Evolutionary conservation across 1,284 basidiomycete genomes (phyloP).

Genomic region (Ustilago trichophora): DNA sequence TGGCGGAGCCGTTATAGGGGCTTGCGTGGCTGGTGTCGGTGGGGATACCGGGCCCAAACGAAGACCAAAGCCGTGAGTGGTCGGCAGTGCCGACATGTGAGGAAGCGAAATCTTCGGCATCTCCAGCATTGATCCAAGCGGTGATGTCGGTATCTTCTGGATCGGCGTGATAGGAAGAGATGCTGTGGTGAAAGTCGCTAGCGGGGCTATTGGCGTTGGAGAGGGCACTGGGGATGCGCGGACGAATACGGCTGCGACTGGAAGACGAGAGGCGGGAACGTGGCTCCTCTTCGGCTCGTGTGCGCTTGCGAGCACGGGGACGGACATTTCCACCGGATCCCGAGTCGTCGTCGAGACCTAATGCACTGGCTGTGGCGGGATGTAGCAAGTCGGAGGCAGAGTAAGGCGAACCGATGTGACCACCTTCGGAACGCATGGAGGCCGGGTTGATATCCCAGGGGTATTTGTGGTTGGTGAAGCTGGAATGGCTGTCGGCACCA

Average conservation of each 20-base stretch:
- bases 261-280: slow-evolving; percentile 40
- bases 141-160: slow-evolving; percentile 48
- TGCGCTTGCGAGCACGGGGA: slow-evolving; percentile 39
- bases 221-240: slow-evolving; percentile 35
- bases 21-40: slow-evolving; percentile 17
- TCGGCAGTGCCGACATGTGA: slow-evolving; percentile 15
- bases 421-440: slow-evolving; percentile 20
- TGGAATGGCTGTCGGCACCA: slow-evolving; percentile 38
- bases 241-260: slow-evolving; percentile 39
- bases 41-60: slow-evolving; percentile 30
- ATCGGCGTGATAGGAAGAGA: slow-evolving; percentile 41
- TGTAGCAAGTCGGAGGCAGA: slow-evolving; percentile 39
- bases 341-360: slow-evolving; percentile 43
- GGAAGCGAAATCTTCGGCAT: slow-evolving; percentile 30
- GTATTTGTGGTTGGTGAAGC: slow-evolving; percentile 33
- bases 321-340: slow-evolving; percentile 45
- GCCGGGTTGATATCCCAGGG: slow-evolving; percentile 38
- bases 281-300: slow-evolving; percentile 39
- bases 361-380: slow-evolving; percentile 35
- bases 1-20: slow-evolving; percentile 31
- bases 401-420: slow-evolving; percentile 37
- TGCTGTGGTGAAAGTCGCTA: slow-evolving; percentile 44
- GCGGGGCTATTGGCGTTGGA: slow-evolving; percentile 38
- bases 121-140: slow-evolving; percentile 50
- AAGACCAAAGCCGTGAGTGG: slow-evolving; percentile 46